Conservation (phyloP, 768 basidiomycete species). For the Tylopilus plumbeoviolaceoides region DNA sequence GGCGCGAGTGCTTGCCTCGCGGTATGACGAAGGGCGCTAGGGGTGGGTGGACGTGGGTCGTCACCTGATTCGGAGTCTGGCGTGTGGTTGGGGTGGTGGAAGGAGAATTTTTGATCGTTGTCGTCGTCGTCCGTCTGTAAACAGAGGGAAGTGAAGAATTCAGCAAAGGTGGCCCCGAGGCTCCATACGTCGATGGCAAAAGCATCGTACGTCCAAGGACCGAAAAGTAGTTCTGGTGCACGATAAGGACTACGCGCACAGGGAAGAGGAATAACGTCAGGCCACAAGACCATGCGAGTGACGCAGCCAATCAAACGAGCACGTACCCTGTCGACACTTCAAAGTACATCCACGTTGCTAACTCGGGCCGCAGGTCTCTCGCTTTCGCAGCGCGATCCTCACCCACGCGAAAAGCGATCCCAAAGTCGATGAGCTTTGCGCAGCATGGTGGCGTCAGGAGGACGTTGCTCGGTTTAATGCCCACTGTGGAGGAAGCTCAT, state of each 20-base stretch:
- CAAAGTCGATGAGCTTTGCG: constrained; percentile 83
- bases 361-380: constrained; percentile 64
- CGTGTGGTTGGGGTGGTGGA: constrained; percentile 1
- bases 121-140: constrained; percentile 38
- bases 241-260: constrained; percentile 62
- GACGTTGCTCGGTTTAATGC: constrained; percentile 83
- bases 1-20: constrained; percentile 4
- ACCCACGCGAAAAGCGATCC: constrained; percentile 48
- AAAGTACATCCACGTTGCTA: constrained; percentile 58
- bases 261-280: not conserved
- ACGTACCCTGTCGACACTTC: constrained; percentile 85
- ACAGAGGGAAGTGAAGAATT: constrained; percentile 71
- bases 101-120: constrained; percentile 31
- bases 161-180: constrained; percentile 67
- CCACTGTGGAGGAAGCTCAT: constrained; percentile 68
- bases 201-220: constrained; percentile 63
- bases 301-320: not conserved
- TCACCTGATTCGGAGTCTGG: constrained; percentile 25
- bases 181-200: constrained; percentile 80
- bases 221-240: constrained; percentile 88
- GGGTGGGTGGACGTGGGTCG: constrained; percentile 26
- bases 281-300: not conserved
- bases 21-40: constrained; percentile 33
- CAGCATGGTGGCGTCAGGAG: constrained; percentile 58
- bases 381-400: constrained; percentile 28